Conservation (phyloP, 73 alveolate species). For the Blepharisma stoltei region DNA sequence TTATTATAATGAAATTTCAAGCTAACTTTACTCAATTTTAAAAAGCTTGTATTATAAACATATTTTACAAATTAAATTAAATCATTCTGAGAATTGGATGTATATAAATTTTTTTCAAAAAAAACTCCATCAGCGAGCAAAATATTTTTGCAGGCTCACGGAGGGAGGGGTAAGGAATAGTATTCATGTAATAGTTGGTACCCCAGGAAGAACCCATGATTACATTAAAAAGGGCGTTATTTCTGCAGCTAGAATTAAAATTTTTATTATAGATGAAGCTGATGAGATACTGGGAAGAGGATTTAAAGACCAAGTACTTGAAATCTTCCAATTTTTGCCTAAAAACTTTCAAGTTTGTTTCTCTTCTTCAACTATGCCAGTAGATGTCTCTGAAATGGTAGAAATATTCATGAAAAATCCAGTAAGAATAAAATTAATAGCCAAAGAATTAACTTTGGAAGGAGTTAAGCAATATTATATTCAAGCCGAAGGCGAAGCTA, state of each 20-base stretch:
- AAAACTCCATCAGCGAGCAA: no score
- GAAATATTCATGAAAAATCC: neutral
- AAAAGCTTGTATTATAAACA: no score
- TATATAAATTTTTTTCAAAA: no score
- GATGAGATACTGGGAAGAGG: neutral
- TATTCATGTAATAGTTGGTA: neutral
- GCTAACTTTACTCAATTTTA: no score
- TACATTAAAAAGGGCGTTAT: neutral
- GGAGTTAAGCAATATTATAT: slow-evolving; percentile 1
- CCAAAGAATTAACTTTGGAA: neutral
- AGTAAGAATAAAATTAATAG: neutral
- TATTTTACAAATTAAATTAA: no score
- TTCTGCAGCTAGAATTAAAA: neutral
- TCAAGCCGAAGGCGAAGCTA: neutral
- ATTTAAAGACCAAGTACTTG: neutral
- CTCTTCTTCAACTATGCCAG: neutral
- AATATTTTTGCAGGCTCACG: no score
- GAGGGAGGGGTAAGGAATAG: no score
- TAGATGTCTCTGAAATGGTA: neutral
- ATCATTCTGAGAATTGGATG: no score
- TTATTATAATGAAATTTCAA: no score
- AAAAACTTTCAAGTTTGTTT: neutral
- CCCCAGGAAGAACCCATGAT: neutral
- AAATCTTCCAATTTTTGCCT: neutral
- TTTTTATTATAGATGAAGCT: neutral